Percentiles rank a stretch among this genome's conserved stretches.
Conservation (phyloP, 2,329 filamentous ascomycete genomes). For the Xylariaceae sp. region DNA sequence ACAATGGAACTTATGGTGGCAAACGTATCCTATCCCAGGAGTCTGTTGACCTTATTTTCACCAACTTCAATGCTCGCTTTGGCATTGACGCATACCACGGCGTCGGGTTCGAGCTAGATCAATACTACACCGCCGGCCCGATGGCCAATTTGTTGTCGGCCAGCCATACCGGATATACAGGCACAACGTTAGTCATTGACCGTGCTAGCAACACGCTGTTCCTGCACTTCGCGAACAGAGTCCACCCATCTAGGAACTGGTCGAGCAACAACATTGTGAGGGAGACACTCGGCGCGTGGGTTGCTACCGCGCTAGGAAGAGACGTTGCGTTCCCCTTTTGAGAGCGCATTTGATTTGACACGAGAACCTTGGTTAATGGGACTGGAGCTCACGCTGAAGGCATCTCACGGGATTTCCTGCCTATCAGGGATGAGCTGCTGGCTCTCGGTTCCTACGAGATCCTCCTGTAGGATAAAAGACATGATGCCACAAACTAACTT, state of each 20-base stretch:
- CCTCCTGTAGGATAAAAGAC: background rate
- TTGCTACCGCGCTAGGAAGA: conserved; percentile 9
- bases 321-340: conserved; percentile 8
- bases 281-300: conserved; percentile 13
- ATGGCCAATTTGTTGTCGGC: conserved; percentile 14
- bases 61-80: conserved; percentile 14
- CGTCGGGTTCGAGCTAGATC: conserved; percentile 11
- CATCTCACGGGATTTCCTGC: no score
- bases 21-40: conserved; percentile 5
- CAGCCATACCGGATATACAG: conserved; percentile 12
- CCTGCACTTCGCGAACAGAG: conserved; percentile 9
- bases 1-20: conserved; percentile 14
- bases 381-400: no score
- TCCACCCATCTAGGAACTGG: conserved; percentile 12
- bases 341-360: background rate
- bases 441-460: background rate
- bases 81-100: conserved; percentile 5
- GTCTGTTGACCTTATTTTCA: conserved; percentile 13
- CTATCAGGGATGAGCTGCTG: background rate
- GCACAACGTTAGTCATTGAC: conserved; percentile 10
- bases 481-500: background rate
- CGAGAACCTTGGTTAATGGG: background rate
- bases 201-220: conserved; percentile 11
- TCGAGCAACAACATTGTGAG: conserved; percentile 15
- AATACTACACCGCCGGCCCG: conserved; percentile 12